Evolutionary conservation across 2,329 filamentous ascomycete species (phyloP), one percentile per base, ranked within the genome.

Genomic region (Diaporthe nobilis): DNA sequence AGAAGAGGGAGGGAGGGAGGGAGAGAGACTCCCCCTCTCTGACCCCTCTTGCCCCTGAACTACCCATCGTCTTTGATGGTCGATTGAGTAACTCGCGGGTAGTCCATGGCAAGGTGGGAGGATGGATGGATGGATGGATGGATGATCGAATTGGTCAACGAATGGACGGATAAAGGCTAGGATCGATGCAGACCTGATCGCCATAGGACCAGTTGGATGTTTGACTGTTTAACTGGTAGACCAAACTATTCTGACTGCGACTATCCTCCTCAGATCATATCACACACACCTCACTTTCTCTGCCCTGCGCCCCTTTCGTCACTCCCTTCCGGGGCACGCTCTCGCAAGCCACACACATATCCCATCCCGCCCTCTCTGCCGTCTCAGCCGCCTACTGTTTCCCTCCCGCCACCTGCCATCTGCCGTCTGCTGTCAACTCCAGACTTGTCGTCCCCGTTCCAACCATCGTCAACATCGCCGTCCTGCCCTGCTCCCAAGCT

Each of bases 251-350:
- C 34, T 51, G 63, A 49, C 20, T 25, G 4, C 20, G 31, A 37
- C 55, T 20, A n/a, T 58, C n/a, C 1, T 20, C 5, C 0, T 13
- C n/a, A 15, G 49, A 31, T 55, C 20, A 47, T 22, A 22, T 49
- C 42, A 68, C 44, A 37, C 44, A 51, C 42, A 65, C 42, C 12
- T 34, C 8, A 31, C 4, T 31, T n/a, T 2, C n/a, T 20, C n/a
- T 25, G n/a, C 65, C 37, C 49, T 53, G 49, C 65, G 49, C 65
- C 65, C 49, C 65, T 68, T 68, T 68, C 47, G 65, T 39, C 65
- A 53, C 65, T 53, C 63, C 63, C 65, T 39, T 68, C 17, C 17
- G 31, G 13, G 20, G n/a, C 28, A 22, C 37, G 22, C 4, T 37
- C 63, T 17, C 63, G 47, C 31, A 68, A 53, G 13, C 22, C 63